Base-by-base conservation (phyloP, 345 rosid genomes). In the Citrus unshiu region DNA sequence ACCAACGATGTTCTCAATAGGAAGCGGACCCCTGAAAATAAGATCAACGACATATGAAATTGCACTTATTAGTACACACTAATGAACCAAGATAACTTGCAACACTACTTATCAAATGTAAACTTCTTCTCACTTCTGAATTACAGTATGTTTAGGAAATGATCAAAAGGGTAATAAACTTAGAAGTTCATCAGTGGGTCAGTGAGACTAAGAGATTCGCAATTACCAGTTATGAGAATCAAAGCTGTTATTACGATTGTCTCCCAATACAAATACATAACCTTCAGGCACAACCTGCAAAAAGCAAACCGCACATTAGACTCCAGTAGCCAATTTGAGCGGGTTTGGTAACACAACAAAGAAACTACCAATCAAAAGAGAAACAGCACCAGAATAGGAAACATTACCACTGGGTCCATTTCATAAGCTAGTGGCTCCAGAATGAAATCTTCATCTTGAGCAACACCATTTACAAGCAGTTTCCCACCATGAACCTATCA, bases 171-270 rank as follows among this genome's bases (percentile, higher is more conserved):
- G 46, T 12, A 51, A 14, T 39, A 35, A 35, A 70, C 69, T 68
- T 72, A 3, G 25, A 59, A 67, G 39, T 18, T 9, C 27, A 70
- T 21, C 19, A 70, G 75, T 29, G 10, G 58, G 24, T 25, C 14
- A 70, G 72, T 27, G 32, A 62, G 21, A 30, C 49, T 18, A 22
- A 56, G 75, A 64, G 75, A 64, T 54, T 59, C 35, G n/a, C 68
- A 76, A 63, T 85, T 89, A 95, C 98, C 98, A 95, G 86, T 88
- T 77, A 81, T 91, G 98, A 66, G 98, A 95, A 84, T 95, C 98
- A 57, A 87, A 89, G 80, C 98, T 95, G 84, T 92, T 89, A 76
- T 95, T 95, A 18, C 98, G 95, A 73, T 95, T 95, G 86, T 95
- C 98, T 74, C 98, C 98, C 91, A 95, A 74, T 64, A 95, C 98